phyloP scores from a whole-genome alignment of 257 asterid genomes.

The Solanum clarkiae region DNA sequence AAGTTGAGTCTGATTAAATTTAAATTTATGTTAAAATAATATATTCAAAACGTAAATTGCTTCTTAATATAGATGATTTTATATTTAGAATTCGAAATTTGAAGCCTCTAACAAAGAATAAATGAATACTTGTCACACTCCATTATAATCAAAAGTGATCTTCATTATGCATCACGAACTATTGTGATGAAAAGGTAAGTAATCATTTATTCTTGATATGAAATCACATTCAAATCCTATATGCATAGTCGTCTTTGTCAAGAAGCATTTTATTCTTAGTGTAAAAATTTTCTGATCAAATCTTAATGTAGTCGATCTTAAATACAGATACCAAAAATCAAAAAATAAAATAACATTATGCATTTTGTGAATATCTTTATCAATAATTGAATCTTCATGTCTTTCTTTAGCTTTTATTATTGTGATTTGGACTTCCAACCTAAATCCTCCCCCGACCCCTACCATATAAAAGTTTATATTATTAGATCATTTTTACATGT shows the following conservation, averaged over 20 bases:
- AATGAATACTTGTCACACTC: not conserved
- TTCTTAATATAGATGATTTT: not conserved
- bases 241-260: not conserved
- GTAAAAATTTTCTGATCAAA: not conserved
- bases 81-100: rapidly evolving
- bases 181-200: not conserved
- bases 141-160: not conserved
- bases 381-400: not conserved
- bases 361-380: not conserved
- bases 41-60: rapidly evolving
- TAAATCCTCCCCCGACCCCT: not conserved
- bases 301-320: not conserved
- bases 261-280: not conserved
- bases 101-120: no score
- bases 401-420: not conserved
- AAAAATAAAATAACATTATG: not conserved
- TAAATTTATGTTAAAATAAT: rapidly evolving
- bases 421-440: not conserved
- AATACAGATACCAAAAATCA: not conserved
- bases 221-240: not conserved
- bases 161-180: not conserved
- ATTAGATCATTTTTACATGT: no score
- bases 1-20: not conserved
- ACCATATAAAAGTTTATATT: not conserved
- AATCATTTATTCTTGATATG: not conserved